A percentile compares a stretch with the other conserved stretches of the same genome.
These are phyloP conservation scores for Candida saitoana DNA, from an alignment of 805 yeast genomes.

Conservation along the genomic window DNA sequence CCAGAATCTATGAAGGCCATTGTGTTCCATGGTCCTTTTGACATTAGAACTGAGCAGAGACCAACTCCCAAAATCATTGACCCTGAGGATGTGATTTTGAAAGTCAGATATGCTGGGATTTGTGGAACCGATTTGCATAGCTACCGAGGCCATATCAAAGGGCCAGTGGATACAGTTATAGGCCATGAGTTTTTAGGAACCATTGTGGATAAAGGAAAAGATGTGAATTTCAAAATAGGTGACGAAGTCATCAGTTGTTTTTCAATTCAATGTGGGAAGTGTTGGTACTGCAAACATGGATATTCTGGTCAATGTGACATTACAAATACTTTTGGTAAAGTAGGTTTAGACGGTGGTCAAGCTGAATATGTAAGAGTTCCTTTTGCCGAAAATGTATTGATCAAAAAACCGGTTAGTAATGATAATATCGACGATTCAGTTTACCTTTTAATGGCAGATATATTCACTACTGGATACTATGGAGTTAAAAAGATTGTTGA, in stretches of 20 bases:
- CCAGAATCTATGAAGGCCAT: slow-evolving; percentile 44
- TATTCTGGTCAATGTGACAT: slow-evolving; percentile 51
- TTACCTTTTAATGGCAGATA: slow-evolving; percentile 58
- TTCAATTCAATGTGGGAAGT: slow-evolving; percentile 56
- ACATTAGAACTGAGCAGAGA: slow-evolving; percentile 35
- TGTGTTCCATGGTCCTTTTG: slow-evolving; percentile 42
- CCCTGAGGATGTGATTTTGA: slow-evolving; percentile 44
- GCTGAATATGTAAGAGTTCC: slow-evolving; percentile 62
- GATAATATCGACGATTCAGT: slow-evolving; percentile 37
- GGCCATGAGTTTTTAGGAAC: slow-evolving; percentile 53
- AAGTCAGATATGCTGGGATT: slow-evolving; percentile 45
- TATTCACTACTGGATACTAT: slow-evolving; percentile 60
- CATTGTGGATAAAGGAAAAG: slow-evolving; percentile 37
- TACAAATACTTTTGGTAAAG: slow-evolving; percentile 56
- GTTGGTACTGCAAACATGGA: slow-evolving; percentile 57
- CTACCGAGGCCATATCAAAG: slow-evolving; percentile 47
- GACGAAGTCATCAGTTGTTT: slow-evolving; percentile 47
- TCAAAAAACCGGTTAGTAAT: slow-evolving; percentile 33
- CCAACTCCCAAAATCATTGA: slow-evolving; percentile 36
- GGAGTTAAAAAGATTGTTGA: slow-evolving; percentile 51
- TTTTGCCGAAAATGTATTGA: slow-evolving; percentile 48
- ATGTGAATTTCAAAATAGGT: slow-evolving; percentile 34
- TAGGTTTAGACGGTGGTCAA: slow-evolving; percentile 57
- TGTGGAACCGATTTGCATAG: slow-evolving; percentile 57
- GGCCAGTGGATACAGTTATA: slow-evolving; percentile 37